Conservation (phyloP, 257 asterid genomes). For the Anisodus acutangulus region DNA sequence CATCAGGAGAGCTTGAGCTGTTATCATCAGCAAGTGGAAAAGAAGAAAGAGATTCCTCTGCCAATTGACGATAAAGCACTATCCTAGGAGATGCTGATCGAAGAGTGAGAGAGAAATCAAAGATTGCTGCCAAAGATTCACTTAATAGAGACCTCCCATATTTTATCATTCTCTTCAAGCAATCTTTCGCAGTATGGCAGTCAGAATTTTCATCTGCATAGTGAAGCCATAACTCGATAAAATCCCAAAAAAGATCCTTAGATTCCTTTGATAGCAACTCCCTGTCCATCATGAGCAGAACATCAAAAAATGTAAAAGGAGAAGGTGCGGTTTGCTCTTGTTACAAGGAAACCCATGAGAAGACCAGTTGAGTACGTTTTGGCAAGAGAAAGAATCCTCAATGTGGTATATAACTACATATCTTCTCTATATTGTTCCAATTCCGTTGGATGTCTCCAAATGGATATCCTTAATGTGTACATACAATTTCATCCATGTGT, state of each 20-base stretch:
- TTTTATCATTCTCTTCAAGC: constrained; percentile 67
- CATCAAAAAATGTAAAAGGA: background rate
- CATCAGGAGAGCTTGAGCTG: constrained; percentile 46
- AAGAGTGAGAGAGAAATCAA: constrained; percentile 95
- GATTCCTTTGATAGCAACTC: constrained; percentile 91
- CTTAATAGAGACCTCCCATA: constrained; percentile 74
- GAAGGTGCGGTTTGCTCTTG: background rate
- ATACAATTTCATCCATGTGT: constrained; percentile 11
- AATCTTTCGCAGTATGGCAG: constrained; percentile 69
- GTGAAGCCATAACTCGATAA: constrained; percentile 81
- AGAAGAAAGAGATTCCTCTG: constrained; percentile 94
- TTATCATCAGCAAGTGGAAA: constrained; percentile 77
- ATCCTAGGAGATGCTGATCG: constrained; percentile 97
- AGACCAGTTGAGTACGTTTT: background rate
- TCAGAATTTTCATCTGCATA: constrained; percentile 53
- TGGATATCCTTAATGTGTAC: background rate
- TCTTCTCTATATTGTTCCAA: background rate
- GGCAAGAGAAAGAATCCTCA: constrained; percentile 14
- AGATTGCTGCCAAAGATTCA: constrained; percentile 77
- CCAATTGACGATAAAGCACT: constrained; percentile 83
- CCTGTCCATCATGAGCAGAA: constrained; percentile 55
- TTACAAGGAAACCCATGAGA: constrained; percentile 7
- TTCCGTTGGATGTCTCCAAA: constrained; percentile 7
- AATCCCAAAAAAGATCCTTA: constrained; percentile 87
- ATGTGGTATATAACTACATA: background rate